Evolutionary conservation across 805 yeast species (phyloP), one percentile per base, ranked within the genome.

Genomic region (Ogataea corticis): DNA sequence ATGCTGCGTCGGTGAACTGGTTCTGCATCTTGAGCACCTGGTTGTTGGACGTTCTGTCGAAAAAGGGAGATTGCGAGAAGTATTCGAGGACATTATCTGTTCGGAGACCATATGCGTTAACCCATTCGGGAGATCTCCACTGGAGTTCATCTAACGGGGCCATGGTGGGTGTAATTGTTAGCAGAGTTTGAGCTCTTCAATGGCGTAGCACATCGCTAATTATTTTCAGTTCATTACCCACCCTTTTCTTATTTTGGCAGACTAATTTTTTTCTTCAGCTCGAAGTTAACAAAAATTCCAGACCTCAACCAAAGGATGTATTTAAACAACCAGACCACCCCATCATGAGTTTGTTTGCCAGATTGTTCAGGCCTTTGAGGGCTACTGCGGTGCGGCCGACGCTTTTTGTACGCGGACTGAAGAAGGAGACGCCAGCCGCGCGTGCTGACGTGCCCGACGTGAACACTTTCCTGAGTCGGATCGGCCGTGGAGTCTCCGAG

Each of bases 101-200:
- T 36, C 90, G 76, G 18, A 94, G 76, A 0, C 96, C 97, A 62
- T 82, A 83, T 42, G 83, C 79, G 62, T 90, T 96, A 52, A 94
- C 89, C 95, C 97, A 94, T 65, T 94, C 99, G 1, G 99, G 98
- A 3, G 94, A 85, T 54, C 91, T 80, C 99, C 99, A 94, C 64
- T 91, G 98, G 33, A 94, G 75, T 58, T 92, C 97, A 61, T 91
- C 97, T 21, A 91, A 71, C 25, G 40, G 73, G 55, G 33, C 56
- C 51, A 18, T 48, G 6, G 35, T 3, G n/a, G n/a, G n/a, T n/a
- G n/a, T n/a, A n/a, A n/a, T n/a, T n/a, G n/a, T n/a, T n/a, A n/a
- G n/a, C n/a, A n/a, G n/a, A n/a, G n/a, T n/a, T n/a, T n/a, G n/a
- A n/a, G n/a, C n/a, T n/a, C n/a, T n/a, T n/a, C n/a, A n/a, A n/a